Evolutionary conservation across 306 rosid species (phyloP), one percentile per base, ranked within the genome.

Genomic region (Castanopsis chinensis): DNA sequence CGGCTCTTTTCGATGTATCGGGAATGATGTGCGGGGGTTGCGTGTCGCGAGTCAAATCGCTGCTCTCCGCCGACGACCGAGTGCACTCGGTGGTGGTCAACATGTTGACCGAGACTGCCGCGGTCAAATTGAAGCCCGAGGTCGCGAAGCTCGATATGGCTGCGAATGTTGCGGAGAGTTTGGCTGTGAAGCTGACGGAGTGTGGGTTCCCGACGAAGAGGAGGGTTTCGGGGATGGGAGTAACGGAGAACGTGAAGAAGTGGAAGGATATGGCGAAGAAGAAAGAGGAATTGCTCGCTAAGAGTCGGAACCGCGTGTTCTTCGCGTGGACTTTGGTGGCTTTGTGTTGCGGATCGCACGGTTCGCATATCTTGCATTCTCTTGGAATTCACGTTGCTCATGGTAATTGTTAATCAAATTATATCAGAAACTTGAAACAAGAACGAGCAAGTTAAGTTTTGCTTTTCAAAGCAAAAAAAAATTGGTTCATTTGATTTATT

Each of bases 11-110:
- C 60, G 99, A 95, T 49, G 94, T 95, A 35, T 81, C 94, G 32
- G 99, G 98, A 56, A 95, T 95, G 97, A 95, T 92, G 98, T 95
- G 99, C 72, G 98, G 98, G 37, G 94, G 87, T 3, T 95, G 99
- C 78, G 96, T 92, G 33, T 90, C 98, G 56, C 94, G 98, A 69
- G 99, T 95, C 64, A 95, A 93, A 74, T 90, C 88, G 58, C 82
- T 95, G 30, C 79, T 95, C 21, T 87, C 94, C 45, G 79, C 93
- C 1, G 98, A 95, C 23, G 90, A 90, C 5, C 86, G 99, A 76
- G 98, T 95, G 8, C 94, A 95, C 73, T 90, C 99, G 27, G 99
- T 81, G 20, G 96, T 89, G 14, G 99, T 95, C 85, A 95, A 95
- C 83, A 89, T 95, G 92, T 79, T 95, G 97, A 93, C 98, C 23